Conservation (phyloP, 2,329 filamentous ascomycete genomes). For the Colletotrichum abscissum region DNA sequence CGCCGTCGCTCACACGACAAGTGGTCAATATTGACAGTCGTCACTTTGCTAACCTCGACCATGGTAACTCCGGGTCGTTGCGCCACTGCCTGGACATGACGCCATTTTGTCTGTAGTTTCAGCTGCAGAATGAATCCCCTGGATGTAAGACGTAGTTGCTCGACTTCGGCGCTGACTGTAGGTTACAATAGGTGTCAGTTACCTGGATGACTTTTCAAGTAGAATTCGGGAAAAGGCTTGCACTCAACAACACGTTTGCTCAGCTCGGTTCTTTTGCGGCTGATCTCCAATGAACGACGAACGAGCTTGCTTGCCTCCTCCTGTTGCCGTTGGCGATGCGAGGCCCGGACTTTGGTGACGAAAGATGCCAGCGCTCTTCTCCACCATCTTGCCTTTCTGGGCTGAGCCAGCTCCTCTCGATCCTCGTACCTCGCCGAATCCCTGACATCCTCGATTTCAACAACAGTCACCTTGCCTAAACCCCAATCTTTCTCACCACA, state of each 20-base stretch:
- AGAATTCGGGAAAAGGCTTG: not conserved
- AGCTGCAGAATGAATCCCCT: not conserved
- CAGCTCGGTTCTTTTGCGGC: not conserved
- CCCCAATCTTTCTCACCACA: not conserved
- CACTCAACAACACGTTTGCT: not conserved
- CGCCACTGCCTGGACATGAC: not conserved
- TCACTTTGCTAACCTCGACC: not conserved
- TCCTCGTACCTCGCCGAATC: not conserved
- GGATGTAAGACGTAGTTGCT: not conserved
- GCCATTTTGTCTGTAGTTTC: not conserved
- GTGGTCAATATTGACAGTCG: not conserved
- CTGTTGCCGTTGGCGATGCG: not conserved
- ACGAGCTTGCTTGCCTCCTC: not conserved
- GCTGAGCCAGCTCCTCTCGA: not conserved
- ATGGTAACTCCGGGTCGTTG: not conserved
- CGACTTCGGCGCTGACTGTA: not conserved
- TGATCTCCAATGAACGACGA: not conserved
- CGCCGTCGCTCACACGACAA: not conserved
- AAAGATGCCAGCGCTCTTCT: not conserved
- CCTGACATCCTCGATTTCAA: not conserved
- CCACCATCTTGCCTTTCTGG: not conserved
- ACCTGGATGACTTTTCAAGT: not conserved
- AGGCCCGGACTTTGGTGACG: not conserved
- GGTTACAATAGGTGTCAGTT: not conserved
- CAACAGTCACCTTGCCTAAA: not conserved